Evolutionary conservation across 163 green algal genomes (phyloP).

Genomic region (Prototheca wickerhamii): DNA sequence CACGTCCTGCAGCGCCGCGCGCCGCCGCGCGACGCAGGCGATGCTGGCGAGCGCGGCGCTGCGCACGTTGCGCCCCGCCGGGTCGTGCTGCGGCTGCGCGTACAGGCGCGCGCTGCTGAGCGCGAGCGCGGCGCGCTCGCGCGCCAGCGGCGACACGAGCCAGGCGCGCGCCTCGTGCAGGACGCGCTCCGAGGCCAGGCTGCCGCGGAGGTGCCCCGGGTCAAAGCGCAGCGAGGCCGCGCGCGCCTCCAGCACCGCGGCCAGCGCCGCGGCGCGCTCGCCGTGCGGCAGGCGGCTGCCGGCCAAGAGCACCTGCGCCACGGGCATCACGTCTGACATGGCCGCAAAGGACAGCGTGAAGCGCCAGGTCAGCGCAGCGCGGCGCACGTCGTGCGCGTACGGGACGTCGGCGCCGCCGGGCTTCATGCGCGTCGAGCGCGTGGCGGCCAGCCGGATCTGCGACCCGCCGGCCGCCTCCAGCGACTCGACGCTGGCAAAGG

Average conservation of each 20-base stretch:
- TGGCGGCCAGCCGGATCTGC: constrained; percentile 30
- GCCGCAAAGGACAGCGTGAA: constrained; percentile 61
- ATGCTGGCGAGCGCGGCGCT: constrained; percentile 64
- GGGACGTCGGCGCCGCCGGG: constrained; percentile 61
- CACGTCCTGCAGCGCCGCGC: constrained; percentile 45
- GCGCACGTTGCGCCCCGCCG: constrained; percentile 47
- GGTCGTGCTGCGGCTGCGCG: constrained; percentile 84
- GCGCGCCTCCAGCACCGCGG: constrained; percentile 5
- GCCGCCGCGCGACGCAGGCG: constrained; percentile 58
- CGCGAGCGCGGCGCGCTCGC: constrained; percentile 71
- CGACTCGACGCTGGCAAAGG: constrained; percentile 31
- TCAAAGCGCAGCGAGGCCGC: constrained; percentile 53
- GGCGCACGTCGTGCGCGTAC: constrained; percentile 49
- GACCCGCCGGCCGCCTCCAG: constrained; percentile 30
- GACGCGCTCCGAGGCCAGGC: constrained; percentile 55
- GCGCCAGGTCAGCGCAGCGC: constrained; percentile 36
- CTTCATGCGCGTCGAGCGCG: constrained; percentile 50
- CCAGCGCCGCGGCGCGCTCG: constrained; percentile 35
- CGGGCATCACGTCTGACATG: constrained; percentile 49
- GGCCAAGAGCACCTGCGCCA: constrained; percentile 59
- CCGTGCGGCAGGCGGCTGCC: constrained; percentile 38
- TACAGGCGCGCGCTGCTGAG: constrained; percentile 77
- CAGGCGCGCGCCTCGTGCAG: constrained; percentile 38
- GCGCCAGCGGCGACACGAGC: constrained; percentile 67
- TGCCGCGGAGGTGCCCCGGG: constrained; percentile 56